phyloP scores from a whole-genome alignment of 495 filamentous ascomycete genomes.

The Hyaloscypha finlandica region DNA sequence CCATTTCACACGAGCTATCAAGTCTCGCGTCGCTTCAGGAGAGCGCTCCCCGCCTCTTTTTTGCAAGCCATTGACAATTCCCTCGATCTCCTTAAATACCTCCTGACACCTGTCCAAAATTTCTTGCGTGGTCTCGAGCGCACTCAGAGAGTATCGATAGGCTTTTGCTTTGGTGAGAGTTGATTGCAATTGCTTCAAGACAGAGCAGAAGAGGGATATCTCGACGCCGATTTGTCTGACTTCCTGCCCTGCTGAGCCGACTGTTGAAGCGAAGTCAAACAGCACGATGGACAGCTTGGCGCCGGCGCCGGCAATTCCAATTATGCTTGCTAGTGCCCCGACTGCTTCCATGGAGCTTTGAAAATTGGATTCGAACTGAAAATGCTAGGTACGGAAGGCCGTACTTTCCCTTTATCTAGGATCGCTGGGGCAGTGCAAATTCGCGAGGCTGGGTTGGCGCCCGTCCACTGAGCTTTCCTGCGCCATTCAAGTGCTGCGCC shows the following conservation, averaged over 20 bases:
- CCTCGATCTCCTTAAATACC: conserved; percentile 37
- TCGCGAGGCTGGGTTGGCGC: not conserved
- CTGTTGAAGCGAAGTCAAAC: conserved; percentile 52
- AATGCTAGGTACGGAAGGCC: no score
- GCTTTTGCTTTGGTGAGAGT: conserved; percentile 57
- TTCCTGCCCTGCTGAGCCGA: conserved; percentile 41
- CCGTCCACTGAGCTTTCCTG: not conserved
- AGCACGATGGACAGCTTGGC: conserved; percentile 26
- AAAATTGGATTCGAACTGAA: not conserved
- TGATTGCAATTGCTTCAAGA: conserved; percentile 43
- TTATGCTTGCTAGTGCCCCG: conserved; percentile 18
- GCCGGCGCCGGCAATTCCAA: conserved; percentile 8
- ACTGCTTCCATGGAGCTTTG: conserved; percentile 20
- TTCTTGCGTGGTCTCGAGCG: conserved; percentile 34
- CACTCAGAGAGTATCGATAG: conserved; percentile 37
- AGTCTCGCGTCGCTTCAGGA: not conserved
- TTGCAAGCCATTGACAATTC: conserved; percentile 19
- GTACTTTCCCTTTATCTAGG: no score
- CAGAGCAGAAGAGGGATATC: conserved; percentile 27
- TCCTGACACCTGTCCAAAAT: conserved; percentile 40
- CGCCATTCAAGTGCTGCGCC: conserved; percentile 1
- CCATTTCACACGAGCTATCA: conserved; percentile 19
- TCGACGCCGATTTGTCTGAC: conserved; percentile 43
- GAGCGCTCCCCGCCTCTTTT: conserved; percentile 6
- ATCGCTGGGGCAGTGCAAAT: no score